Conservation (phyloP, 2,329 filamentous ascomycete genomes). For the Samsoniella hepiali region DNA sequence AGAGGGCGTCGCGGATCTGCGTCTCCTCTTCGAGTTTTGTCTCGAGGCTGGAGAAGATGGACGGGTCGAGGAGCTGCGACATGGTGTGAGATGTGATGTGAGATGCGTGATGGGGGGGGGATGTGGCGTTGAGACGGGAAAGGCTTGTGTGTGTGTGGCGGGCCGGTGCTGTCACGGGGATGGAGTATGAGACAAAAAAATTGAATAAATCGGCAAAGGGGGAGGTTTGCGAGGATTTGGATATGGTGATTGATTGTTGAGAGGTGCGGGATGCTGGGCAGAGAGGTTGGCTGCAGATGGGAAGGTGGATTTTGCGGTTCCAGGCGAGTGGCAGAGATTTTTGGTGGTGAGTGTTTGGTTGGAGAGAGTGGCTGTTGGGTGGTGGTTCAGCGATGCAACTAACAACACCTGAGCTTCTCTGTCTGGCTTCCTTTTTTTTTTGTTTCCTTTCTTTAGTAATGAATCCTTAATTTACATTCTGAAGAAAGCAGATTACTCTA, state of each 20-base stretch:
- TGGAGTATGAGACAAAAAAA: too few species aligned
- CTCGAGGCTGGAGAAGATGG: constrained; percentile 85
- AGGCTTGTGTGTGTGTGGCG: neutral
- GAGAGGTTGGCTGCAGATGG: neutral
- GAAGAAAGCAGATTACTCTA: too few species aligned
- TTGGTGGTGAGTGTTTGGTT: neutral
- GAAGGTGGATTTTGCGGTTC: neutral
- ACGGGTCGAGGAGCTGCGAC: constrained; percentile 59
- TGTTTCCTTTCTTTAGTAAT: too few species aligned
- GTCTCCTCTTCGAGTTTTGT: constrained; percentile 85
- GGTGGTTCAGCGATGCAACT: neutral
- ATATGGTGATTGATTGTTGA: too few species aligned
- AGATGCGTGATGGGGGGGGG: neutral
- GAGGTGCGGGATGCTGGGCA: too few species aligned
- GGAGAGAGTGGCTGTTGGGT: neutral
- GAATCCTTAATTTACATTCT: too few species aligned
- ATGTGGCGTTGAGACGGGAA: neutral
- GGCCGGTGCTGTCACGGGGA: too few species aligned
- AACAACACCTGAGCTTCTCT: too few species aligned
- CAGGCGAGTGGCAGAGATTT: neutral
- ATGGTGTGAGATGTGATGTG: constrained; percentile 24
- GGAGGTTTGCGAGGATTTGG: too few species aligned
- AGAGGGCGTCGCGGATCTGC: constrained; percentile 76
- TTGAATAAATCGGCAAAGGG: too few species aligned
- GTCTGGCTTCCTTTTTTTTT: too few species aligned